Conservation (phyloP, 768 basidiomycete genomes). For the Termitomyces sp. region DNA sequence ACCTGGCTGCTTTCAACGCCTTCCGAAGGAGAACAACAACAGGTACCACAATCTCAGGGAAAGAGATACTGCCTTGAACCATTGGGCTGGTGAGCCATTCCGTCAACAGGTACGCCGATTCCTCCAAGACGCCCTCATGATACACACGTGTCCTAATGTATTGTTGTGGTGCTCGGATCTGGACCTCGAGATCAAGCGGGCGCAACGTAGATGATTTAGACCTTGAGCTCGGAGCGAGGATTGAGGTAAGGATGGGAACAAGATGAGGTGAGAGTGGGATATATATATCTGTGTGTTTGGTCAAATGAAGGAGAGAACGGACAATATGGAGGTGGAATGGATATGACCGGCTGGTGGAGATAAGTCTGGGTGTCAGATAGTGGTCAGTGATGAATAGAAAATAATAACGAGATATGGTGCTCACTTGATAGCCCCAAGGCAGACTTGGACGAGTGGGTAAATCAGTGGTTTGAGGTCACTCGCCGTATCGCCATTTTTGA, state of each 20-base stretch:
- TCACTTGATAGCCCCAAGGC: constrained; percentile 89
- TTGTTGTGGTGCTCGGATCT: constrained; percentile 83
- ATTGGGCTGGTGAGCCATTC: constrained; percentile 74
- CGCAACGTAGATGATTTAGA: constrained; percentile 84
- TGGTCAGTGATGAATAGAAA: constrained; percentile 16
- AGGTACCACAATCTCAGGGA: constrained; percentile 90
- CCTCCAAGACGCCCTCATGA: constrained; percentile 79
- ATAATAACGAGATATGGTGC: constrained; percentile 24
- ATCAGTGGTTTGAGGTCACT: constrained; percentile 86
- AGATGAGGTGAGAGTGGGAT: constrained; percentile 86
- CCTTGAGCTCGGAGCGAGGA: constrained; percentile 62
- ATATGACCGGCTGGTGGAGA: constrained; percentile 88
- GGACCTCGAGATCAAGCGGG: constrained; percentile 84
- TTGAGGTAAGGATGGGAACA: constrained; percentile 79
- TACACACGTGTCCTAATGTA: constrained; percentile 89
- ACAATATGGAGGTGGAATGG: constrained; percentile 93
- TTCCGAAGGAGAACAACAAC: constrained; percentile 69
- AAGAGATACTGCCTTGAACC: constrained; percentile 84
- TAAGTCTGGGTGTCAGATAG: constrained; percentile 52
- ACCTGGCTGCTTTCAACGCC: constrained; percentile 61
- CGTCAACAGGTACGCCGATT: constrained; percentile 71
- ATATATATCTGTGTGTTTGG: constrained; percentile 79
- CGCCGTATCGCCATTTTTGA: constrained; percentile 50
- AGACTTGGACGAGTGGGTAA: constrained; percentile 94
- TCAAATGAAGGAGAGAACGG: constrained; percentile 84